phyloP scores from a whole-genome alignment of 495 filamentous ascomycete genomes.

The Neurospora sp. region DNA sequence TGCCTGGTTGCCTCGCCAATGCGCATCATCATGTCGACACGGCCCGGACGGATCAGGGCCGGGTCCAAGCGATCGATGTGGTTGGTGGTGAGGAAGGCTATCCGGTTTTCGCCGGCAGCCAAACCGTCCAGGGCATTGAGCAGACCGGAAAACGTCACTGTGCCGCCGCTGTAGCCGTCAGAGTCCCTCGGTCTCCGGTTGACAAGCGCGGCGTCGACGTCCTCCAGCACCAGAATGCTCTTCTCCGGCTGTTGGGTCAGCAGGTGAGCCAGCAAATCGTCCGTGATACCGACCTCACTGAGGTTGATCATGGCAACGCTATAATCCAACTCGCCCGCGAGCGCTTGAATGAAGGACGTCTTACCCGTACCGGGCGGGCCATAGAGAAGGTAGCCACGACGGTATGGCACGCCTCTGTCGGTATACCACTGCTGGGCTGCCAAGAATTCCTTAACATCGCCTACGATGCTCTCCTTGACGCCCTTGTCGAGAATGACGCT shows the following conservation, averaged over 20 bases:
- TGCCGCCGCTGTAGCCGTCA: constrained; percentile 81
- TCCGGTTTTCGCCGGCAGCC: constrained; percentile 87
- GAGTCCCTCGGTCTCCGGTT: constrained; percentile 67
- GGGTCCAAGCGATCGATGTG: constrained; percentile 81
- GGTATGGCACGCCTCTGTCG: constrained; percentile 89
- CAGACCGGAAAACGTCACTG: constrained; percentile 90
- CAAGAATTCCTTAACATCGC: constrained; percentile 78
- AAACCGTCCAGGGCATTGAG: constrained; percentile 91
- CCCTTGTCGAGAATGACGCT: constrained; percentile 84
- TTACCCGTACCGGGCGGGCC: constrained; percentile 93
- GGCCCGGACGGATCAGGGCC: constrained; percentile 79
- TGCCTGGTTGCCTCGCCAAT: constrained; percentile 79
- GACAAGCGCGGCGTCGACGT: constrained; percentile 87
- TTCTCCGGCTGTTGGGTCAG: constrained; percentile 79
- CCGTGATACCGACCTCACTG: constrained; percentile 84
- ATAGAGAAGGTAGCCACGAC: constrained; percentile 86
- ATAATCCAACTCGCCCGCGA: constrained; percentile 87
- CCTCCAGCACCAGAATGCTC: constrained; percentile 81
- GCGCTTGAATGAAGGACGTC: constrained; percentile 89
- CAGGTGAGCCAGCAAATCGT: constrained; percentile 82
- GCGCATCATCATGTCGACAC: constrained; percentile 86
- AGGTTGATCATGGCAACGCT: constrained; percentile 91
- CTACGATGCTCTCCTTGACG: constrained; percentile 74
- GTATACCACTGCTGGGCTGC: constrained; percentile 76
- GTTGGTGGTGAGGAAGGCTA: constrained; percentile 93